Conservation (phyloP, 768 basidiomycete species). For the Auricularia cornea region DNA sequence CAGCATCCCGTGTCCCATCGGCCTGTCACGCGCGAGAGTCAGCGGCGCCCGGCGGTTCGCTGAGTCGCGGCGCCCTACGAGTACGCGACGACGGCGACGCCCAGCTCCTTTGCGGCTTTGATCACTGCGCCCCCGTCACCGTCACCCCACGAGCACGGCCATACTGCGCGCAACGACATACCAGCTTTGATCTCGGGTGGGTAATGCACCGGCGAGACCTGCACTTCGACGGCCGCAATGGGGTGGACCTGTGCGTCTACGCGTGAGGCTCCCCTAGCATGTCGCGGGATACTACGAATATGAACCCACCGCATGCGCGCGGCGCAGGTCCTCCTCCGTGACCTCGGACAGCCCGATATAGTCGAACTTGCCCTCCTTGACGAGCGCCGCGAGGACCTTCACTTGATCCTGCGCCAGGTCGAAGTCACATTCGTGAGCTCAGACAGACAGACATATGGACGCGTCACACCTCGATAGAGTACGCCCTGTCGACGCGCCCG, state of each 20-base stretch:
- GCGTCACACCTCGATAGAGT: slow-evolving; percentile 36
- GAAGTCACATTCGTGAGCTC: background rate
- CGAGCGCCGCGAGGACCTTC: slow-evolving; percentile 32
- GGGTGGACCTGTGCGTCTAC: slow-evolving; percentile 34
- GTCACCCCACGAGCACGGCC: background rate
- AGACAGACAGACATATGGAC: slow-evolving; percentile 12
- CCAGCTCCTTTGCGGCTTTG: slow-evolving; percentile 43
- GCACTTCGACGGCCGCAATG: slow-evolving; percentile 56
- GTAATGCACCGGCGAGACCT: slow-evolving; percentile 54
- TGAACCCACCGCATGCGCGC: slow-evolving; percentile 30
- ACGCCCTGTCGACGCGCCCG: slow-evolving; percentile 37
- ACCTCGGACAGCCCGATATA: slow-evolving; percentile 55
- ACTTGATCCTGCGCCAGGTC: slow-evolving; percentile 9
- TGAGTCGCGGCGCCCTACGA: too few relatives aligned
- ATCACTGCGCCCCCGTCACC: slow-evolving; percentile 30
- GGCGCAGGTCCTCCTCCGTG: slow-evolving; percentile 37
- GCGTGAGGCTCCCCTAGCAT: too few relatives aligned
- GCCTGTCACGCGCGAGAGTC: too few relatives aligned
- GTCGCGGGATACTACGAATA: background rate
- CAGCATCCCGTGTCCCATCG: slow-evolving; percentile 47
- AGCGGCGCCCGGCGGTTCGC: too few relatives aligned
- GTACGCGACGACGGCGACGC: slow-evolving; percentile 50
- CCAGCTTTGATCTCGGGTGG: slow-evolving; percentile 42
- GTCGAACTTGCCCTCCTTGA: slow-evolving; percentile 48
- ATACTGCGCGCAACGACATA: slow-evolving; percentile 4